These are phyloP conservation scores for Diatrype stigma DNA, from an alignment of 2,329 filamentous ascomycete species.

Conservation along the genomic window DNA sequence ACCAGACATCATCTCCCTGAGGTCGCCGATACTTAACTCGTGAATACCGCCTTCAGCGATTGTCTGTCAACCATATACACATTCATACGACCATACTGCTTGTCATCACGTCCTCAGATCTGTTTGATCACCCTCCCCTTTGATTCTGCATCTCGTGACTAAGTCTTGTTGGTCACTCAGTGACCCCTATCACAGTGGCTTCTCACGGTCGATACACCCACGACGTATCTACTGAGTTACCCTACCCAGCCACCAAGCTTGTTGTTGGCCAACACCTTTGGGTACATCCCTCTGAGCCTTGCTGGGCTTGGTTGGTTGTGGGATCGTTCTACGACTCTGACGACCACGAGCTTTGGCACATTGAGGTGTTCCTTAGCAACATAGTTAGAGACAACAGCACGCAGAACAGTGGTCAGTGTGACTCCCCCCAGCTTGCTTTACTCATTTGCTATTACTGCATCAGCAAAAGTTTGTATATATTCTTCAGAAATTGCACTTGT, in stretches of 20 bases:
- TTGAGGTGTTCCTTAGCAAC: conserved; percentile 36
- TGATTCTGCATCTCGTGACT: conserved; percentile 8
- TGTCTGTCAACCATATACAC: too few relatives aligned
- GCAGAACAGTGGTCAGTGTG: conserved; percentile 2
- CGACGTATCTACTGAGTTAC: conserved; percentile 26
- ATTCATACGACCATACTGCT: too few relatives aligned
- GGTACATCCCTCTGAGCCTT: conserved; percentile 25
- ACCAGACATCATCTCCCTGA: too few relatives aligned
- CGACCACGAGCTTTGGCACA: conserved; percentile 41
- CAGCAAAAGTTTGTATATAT: background rate
- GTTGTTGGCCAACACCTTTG: conserved; percentile 40
- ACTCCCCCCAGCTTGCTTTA: background rate
- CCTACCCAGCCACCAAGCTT: conserved; percentile 41
- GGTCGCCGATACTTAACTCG: too few relatives aligned
- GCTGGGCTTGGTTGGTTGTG: conserved; percentile 44
- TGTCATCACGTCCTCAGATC: background rate
- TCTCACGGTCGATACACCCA: conserved; percentile 6
- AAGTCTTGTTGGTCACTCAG: conserved; percentile 9
- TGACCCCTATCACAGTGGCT: conserved; percentile 21
- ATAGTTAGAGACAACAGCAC: conserved; percentile 2
- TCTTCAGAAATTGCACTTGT: background rate
- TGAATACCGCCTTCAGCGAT: too few relatives aligned
- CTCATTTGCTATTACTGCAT: conserved; percentile 1
- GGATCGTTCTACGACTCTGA: conserved; percentile 43
- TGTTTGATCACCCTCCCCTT: background rate